A percentile compares a stretch with the other conserved stretches of the same genome.
These are phyloP conservation scores for Brachypodium distachyon DNA, from an alignment of 202 grass and related monocot genomes.

Conservation along the genomic window DNA sequence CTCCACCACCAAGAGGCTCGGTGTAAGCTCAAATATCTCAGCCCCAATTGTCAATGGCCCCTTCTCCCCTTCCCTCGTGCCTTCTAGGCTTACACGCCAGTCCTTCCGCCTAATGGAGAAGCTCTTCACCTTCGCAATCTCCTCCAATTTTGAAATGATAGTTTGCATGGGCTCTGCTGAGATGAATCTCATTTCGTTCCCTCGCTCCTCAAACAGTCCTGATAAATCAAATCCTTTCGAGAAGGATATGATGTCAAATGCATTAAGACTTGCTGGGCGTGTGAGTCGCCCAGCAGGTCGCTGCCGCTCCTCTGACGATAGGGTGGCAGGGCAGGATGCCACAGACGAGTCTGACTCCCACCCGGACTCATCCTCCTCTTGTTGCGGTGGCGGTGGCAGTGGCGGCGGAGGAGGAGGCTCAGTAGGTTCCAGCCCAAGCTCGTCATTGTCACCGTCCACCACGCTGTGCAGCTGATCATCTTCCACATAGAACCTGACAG, in stretches of 20 bases:
- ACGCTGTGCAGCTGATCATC: conserved; percentile 73
- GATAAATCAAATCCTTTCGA: conserved; percentile 73
- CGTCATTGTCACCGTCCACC: conserved; percentile 18
- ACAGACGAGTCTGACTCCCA: conserved; percentile 89
- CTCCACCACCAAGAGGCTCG: conserved; percentile 74
- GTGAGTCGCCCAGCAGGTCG: conserved; percentile 32
- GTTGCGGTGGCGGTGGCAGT: neutral
- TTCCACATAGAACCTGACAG: conserved; percentile 77
- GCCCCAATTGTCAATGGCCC: conserved; percentile 69
- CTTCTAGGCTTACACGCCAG: conserved; percentile 82
- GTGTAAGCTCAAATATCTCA: conserved; percentile 91
- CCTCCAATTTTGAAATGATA: conserved; percentile 71
- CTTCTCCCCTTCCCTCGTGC: conserved; percentile 77
- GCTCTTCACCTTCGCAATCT: conserved; percentile 78
- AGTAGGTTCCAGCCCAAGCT: conserved; percentile 6
- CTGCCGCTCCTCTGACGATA: conserved; percentile 44
- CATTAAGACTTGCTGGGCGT: conserved; percentile 74
- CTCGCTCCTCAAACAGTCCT: conserved; percentile 75
- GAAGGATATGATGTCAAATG: conserved; percentile 92
- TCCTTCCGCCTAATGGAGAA: conserved; percentile 68
- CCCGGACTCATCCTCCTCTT: conserved; percentile 58
- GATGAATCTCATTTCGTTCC: conserved; percentile 69
- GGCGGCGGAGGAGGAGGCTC: conserved; percentile 11
- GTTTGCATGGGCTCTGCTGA: conserved; percentile 56
- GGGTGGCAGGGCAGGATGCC: conserved; percentile 73